Conservation (phyloP, 768 basidiomycete species). For the Wakefieldia striispora region DNA sequence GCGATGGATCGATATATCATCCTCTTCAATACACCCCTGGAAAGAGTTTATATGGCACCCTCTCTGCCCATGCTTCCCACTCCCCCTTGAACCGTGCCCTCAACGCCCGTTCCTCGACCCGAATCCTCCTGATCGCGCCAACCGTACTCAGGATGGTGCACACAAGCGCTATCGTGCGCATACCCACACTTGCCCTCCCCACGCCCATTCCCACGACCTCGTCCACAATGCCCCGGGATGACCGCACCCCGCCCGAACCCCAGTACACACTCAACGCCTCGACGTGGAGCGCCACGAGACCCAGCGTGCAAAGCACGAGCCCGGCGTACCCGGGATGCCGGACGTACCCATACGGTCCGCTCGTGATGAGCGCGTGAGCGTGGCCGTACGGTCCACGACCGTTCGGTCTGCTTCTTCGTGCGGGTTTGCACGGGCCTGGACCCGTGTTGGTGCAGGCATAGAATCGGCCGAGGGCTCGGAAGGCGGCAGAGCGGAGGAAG, state of each 20-base stretch:
- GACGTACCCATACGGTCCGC: slow-evolving; percentile 26
- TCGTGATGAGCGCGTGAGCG: slow-evolving; percentile 25
- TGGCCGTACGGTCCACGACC: background rate
- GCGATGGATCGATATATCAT: background rate
- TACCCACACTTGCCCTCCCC: slow-evolving; percentile 7
- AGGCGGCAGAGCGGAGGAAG: slow-evolving; percentile 38
- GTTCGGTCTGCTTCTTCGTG: background rate
- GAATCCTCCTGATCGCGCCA: slow-evolving; percentile 9
- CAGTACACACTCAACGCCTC: background rate
- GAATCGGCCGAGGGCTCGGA: slow-evolving; percentile 19
- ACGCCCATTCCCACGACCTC: slow-evolving; percentile 30
- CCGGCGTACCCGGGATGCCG: slow-evolving; percentile 34
- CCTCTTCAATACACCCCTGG: slow-evolving; percentile 42
- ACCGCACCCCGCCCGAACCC: background rate
- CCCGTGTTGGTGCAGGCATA: slow-evolving; percentile 18
- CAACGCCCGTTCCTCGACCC: slow-evolving; percentile 12
- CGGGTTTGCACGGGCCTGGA: background rate
- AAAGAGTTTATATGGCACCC: slow-evolving; percentile 47
- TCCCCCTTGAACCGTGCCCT: slow-evolving; percentile 14
- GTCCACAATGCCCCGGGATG: background rate
- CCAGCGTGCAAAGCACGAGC: slow-evolving; percentile 28
- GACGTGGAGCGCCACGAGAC: slow-evolving; percentile 14
- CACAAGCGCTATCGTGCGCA: slow-evolving; percentile 11
- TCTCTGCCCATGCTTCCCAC: slow-evolving; percentile 38
- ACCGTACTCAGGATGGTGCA: slow-evolving; percentile 4